phyloP scores from a whole-genome alignment of 106 monocot species.

The Phalaenopsis equestris region DNA sequence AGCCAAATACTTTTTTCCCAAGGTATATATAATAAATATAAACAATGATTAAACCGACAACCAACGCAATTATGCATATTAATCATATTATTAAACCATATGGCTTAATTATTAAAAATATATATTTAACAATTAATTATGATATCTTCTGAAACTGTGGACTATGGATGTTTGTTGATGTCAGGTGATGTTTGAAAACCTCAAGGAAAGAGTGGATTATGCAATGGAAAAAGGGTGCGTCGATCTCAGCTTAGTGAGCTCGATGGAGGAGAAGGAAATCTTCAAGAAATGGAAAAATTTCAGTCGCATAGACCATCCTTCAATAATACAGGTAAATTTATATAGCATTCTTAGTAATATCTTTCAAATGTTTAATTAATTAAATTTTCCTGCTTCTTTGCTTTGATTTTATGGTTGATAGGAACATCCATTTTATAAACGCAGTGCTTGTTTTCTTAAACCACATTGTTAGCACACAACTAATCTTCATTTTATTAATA shows the following conservation, averaged over 20 bases:
- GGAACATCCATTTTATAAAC: too few species aligned
- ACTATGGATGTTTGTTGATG: not conserved
- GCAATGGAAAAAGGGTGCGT: slow-evolving; percentile 30
- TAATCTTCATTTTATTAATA: too few species aligned
- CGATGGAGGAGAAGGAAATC: slow-evolving; percentile 14
- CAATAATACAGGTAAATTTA: slow-evolving; percentile 34
- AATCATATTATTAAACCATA: too few species aligned
- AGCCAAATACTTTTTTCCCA: too few species aligned
- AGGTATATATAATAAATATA: too few species aligned
- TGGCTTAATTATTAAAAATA: not conserved
- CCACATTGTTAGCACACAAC: too few species aligned
- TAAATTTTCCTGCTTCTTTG: too few species aligned
- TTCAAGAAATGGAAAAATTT: slow-evolving; percentile 39
- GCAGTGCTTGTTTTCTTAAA: too few species aligned
- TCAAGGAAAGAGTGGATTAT: slow-evolving; percentile 32
- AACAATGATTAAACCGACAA: too few species aligned
- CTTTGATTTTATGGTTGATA: too few species aligned
- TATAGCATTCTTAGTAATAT: not conserved
- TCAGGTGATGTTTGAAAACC: slow-evolving; percentile 35
- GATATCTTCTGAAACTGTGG: not conserved
- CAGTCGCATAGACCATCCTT: slow-evolving; percentile 33
- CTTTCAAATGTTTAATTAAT: not conserved
- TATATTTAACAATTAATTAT: not conserved
- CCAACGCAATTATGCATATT: too few species aligned
- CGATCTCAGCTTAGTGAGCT: slow-evolving; percentile 5